Percentiles rank a stretch among this genome's conserved stretches.
Evolutionary conservation across 768 basidiomycete genomes (phyloP).

Genomic region (Lepiota venenata): DNA sequence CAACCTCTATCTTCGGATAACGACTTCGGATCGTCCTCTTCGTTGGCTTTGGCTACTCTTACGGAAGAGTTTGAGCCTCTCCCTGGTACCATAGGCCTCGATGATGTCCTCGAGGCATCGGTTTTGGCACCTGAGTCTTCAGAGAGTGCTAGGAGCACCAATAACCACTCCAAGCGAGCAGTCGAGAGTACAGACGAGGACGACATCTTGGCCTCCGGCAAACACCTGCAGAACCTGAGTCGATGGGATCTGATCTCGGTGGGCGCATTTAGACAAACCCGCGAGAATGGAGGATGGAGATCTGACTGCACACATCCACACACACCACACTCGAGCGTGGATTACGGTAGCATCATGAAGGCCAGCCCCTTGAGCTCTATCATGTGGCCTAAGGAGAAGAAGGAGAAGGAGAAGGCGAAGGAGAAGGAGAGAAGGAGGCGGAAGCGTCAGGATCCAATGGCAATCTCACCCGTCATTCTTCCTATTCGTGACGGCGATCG

Average conservation of each 20-base stretch:
- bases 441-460: conserved; percentile 24
- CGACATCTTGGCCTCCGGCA: conserved; percentile 31
- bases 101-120: conserved; percentile 76
- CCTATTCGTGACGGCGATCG: conserved; percentile 55
- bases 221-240: conserved; percentile 46
- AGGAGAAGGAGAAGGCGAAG: conserved; percentile 18
- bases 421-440: conserved; percentile 24
- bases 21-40: conserved; percentile 11
- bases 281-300: conserved; percentile 31
- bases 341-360: conserved; percentile 49
- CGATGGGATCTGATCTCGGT: conserved; percentile 78
- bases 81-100: conserved; percentile 57
- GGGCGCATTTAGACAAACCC: conserved; percentile 66
- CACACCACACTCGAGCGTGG: conserved; percentile 29
- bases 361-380: conserved; percentile 54
- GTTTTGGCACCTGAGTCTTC: conserved; percentile 59
- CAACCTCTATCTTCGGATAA: conserved; percentile 8
- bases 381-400: conserved; percentile 45
- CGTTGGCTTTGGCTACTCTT: conserved; percentile 8
- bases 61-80: conserved; percentile 30
- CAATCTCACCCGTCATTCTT: conserved; percentile 50
- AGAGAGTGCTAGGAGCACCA: conserved; percentile 2
- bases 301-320: conserved; percentile 28
- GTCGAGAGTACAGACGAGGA: conserved; percentile 12
- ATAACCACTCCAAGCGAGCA: background rate